phyloP scores from a whole-genome alignment of 2,329 filamentous ascomycete genomes.

The Scytalidium sp. region DNA sequence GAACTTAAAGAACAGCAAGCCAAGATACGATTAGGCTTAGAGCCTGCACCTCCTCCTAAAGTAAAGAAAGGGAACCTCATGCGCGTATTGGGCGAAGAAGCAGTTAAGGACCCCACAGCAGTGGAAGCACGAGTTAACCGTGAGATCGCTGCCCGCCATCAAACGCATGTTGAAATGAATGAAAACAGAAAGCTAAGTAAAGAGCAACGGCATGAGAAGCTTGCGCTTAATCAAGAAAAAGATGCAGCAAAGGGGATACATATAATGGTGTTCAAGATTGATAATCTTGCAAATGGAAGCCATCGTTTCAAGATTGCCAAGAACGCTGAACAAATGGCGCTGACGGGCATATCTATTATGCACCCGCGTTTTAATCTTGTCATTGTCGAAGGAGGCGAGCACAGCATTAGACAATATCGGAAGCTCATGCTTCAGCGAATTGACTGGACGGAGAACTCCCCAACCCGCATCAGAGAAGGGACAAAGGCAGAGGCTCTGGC shows the following conservation, averaged over 20 bases:
- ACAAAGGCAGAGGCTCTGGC: slow-evolving; percentile 63
- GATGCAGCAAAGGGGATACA: slow-evolving; percentile 85
- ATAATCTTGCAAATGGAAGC: slow-evolving; percentile 85
- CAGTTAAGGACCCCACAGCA: slow-evolving; percentile 93
- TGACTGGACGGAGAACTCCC: slow-evolving; percentile 88
- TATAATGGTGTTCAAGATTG: slow-evolving; percentile 84
- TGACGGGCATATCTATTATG: slow-evolving; percentile 90
- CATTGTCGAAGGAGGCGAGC: slow-evolving; percentile 85
- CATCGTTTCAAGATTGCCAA: slow-evolving; percentile 91
- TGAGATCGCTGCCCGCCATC: slow-evolving; percentile 83
- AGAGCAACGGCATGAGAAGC: slow-evolving; percentile 81
- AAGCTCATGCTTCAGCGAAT: slow-evolving; percentile 93
- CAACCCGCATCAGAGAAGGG: slow-evolving; percentile 59
- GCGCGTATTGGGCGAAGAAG: slow-evolving; percentile 83
- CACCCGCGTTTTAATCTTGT: slow-evolving; percentile 86
- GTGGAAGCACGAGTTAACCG: slow-evolving; percentile 92
- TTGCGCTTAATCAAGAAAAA: slow-evolving; percentile 76
- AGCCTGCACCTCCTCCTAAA: slow-evolving; percentile 88
- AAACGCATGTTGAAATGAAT: slow-evolving; percentile 75
- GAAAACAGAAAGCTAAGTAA: slow-evolving; percentile 84
- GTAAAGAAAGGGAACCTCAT: slow-evolving; percentile 98
- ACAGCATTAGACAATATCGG: slow-evolving; percentile 80
- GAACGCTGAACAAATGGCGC: slow-evolving; percentile 84
- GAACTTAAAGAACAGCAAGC: slow-evolving; percentile 95
- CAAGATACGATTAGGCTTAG: slow-evolving; percentile 87